Conservation (phyloP, 768 basidiomycete species). For the Lactifluus subvellereus region DNA sequence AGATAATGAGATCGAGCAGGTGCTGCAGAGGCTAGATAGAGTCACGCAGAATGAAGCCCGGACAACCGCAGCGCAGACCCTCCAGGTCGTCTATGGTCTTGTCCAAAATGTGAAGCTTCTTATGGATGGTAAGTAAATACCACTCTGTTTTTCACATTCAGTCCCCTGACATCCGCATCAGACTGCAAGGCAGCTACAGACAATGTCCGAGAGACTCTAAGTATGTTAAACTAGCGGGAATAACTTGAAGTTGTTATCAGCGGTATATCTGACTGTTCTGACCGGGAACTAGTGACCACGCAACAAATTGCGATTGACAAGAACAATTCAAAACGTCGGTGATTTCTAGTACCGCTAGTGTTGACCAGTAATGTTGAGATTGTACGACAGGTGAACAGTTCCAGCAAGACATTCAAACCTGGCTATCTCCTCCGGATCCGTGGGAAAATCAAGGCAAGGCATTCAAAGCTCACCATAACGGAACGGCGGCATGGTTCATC, state of each 20-base stretch:
- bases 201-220: not conserved
- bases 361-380: not conserved
- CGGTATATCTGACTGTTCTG: not conserved
- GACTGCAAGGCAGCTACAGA: not conserved
- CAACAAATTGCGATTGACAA: not conserved
- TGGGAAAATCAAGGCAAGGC: not conserved
- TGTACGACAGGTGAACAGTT: not conserved
- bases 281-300: not conserved
- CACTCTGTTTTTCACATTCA: not conserved
- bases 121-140: not conserved
- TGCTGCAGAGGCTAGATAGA: not conserved
- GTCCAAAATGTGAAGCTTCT: not conserved
- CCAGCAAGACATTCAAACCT: not conserved
- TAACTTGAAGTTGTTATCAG: not conserved
- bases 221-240: not conserved
- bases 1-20: not conserved
- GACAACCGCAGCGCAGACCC: not conserved
- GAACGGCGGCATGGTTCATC: conserved; percentile 1
- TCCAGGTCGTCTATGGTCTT: not conserved
- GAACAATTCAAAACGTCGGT: not conserved
- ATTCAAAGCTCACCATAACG: not conserved
- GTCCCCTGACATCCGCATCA: not conserved
- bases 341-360: not conserved
- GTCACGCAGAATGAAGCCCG: not conserved
- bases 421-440: not conserved